Evolutionary conservation across 192 early-diverging fungal genomes (phyloP).

Genomic region (Backusella sp.): DNA sequence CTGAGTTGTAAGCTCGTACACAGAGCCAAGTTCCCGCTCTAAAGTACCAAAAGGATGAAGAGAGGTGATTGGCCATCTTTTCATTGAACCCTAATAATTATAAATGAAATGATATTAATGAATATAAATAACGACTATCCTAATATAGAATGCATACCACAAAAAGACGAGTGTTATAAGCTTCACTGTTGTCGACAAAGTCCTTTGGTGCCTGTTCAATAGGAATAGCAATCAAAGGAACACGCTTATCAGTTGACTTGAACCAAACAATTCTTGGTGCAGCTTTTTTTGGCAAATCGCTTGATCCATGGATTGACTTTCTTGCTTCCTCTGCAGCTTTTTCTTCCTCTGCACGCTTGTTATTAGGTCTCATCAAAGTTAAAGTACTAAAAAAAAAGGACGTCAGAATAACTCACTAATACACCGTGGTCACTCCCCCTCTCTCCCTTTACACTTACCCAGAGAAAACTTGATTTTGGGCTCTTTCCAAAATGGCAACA

Average conservation of each 20-base stretch:
- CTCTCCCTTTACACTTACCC: slow-evolving; percentile 29
- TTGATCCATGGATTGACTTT: slow-evolving; percentile 13
- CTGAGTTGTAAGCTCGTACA: slow-evolving; percentile 77
- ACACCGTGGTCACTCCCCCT: background rate
- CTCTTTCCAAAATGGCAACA: slow-evolving; percentile 57
- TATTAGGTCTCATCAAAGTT: slow-evolving; percentile 40
- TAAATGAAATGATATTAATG: slow-evolving; percentile 2
- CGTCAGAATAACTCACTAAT: background rate
- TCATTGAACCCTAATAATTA: slow-evolving; percentile 53
- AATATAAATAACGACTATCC: background rate
- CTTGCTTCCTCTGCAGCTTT: slow-evolving; percentile 36
- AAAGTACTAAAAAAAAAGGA: slow-evolving; percentile 20
- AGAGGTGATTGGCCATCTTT: slow-evolving; percentile 64
- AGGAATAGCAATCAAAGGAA: slow-evolving; percentile 74
- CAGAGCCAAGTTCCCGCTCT: slow-evolving; percentile 67
- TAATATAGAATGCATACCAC: slow-evolving; percentile 35
- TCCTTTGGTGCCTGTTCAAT: slow-evolving; percentile 65
- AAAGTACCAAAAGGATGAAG: slow-evolving; percentile 71
- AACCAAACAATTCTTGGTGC: slow-evolving; percentile 73
- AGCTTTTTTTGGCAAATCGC: slow-evolving; percentile 44
- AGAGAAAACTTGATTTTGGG: slow-evolving; percentile 56
- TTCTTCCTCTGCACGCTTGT: slow-evolving; percentile 39
- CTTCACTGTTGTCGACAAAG: slow-evolving; percentile 62
- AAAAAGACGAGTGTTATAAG: slow-evolving; percentile 56
- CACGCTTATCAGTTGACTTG: slow-evolving; percentile 79